Percentiles rank a stretch among this genome's conserved stretches.
Evolutionary conservation across 768 basidiomycete species (phyloP).

Genomic region (Chiua virens): DNA sequence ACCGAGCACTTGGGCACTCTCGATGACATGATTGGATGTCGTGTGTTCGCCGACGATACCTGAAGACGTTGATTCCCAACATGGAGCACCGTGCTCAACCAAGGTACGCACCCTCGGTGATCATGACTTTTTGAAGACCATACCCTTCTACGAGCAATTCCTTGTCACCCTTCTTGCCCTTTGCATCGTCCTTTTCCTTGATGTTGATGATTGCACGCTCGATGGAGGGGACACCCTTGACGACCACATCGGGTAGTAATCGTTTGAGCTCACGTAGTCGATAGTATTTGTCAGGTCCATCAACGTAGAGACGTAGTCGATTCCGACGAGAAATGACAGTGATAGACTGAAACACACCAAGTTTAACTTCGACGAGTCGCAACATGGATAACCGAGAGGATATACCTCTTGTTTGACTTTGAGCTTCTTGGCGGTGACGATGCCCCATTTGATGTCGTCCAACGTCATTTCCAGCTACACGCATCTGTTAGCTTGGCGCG

Average conservation of each 20-base stretch:
- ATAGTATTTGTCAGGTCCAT: constrained; percentile 77
- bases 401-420: constrained; percentile 87
- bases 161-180: constrained; percentile 84
- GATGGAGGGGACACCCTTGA: constrained; percentile 90
- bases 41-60: constrained; percentile 93
- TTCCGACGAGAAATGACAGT: constrained; percentile 72
- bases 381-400: not conserved
- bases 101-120: constrained; percentile 72
- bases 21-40: constrained; percentile 96
- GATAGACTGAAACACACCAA: constrained; percentile 53
- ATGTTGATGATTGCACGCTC: constrained; percentile 95
- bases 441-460: constrained; percentile 91
- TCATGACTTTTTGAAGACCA: constrained; percentile 96
- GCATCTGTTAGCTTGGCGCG: not conserved
- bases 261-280: constrained; percentile 85
- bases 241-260: constrained; percentile 78
- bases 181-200: constrained; percentile 80
- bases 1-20: constrained; percentile 92
- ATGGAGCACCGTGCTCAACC: not conserved
- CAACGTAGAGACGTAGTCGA: constrained; percentile 77
- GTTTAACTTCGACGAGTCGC: not conserved
- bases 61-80: constrained; percentile 27
- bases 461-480: constrained; percentile 84
- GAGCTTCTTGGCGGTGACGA: constrained; percentile 82
- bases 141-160: constrained; percentile 96